Percentiles rank a stretch among this genome's conserved stretches.
Conservation (phyloP, 2,329 filamentous ascomycete species). For the Fusarium denticulatum region DNA sequence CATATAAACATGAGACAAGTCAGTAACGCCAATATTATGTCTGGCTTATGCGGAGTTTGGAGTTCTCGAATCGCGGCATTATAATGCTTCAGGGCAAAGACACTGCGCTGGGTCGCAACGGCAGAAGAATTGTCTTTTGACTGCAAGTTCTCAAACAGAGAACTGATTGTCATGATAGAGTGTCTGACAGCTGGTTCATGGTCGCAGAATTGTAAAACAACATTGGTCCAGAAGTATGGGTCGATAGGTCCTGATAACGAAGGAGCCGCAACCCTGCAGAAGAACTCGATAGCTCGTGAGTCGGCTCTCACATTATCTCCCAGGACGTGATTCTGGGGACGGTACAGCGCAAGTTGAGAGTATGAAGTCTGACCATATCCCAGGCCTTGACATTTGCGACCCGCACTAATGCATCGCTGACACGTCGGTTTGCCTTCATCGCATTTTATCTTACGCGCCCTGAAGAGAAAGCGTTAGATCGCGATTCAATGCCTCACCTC, state of each 20-base stretch:
- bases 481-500: accelerated
- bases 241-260: constrained; percentile 24
- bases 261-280: constrained; percentile 23
- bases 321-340: background rate
- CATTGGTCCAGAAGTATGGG: constrained; percentile 31
- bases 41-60: background rate
- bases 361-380: background rate
- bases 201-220: constrained; percentile 30
- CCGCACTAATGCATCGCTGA: constrained; percentile 1
- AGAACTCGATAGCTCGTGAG: constrained; percentile 17
- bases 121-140: background rate
- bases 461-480: background rate
- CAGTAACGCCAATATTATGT: constrained; percentile 1
- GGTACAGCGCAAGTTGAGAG: background rate
- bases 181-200: constrained; percentile 23
- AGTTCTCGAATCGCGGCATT: constrained; percentile 12
- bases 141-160: constrained; percentile 1
- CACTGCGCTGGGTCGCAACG: background rate
- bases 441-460: constrained; percentile 13
- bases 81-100: constrained; percentile 15
- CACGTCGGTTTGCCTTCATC: constrained; percentile 8
- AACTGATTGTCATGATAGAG: constrained; percentile 19
- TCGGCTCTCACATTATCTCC: background rate
- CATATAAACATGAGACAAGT: constrained; percentile 19
- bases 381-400: constrained; percentile 3